phyloP scores from a whole-genome alignment of 208 protist genomes.

The Acanthamoeba divionensis region DNA sequence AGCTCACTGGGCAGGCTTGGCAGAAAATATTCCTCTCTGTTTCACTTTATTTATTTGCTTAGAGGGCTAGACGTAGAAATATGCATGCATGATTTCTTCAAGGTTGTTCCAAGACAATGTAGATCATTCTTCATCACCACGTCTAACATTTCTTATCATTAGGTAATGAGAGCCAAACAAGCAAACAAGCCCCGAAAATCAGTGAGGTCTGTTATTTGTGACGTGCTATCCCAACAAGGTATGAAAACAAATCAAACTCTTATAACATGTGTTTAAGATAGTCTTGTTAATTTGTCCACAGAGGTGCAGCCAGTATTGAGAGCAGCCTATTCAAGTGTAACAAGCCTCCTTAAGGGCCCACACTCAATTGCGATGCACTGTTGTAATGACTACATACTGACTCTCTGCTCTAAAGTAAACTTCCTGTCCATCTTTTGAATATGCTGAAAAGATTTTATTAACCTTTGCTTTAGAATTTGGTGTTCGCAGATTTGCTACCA shows the following conservation, averaged over 20 bases:
- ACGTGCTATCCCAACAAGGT: not conserved
- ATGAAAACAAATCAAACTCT: not conserved
- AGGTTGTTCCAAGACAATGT: no score
- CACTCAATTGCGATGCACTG: not conserved
- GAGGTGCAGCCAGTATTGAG: slow-evolving; percentile 34
- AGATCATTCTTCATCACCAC: no score
- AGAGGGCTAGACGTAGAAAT: no score
- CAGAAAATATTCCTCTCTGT: no score
- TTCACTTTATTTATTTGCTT: no score
- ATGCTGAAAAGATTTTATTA: not conserved
- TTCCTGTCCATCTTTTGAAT: not conserved
- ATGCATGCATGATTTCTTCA: no score
- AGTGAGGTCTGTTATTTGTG: not conserved
- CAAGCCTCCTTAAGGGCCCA: not conserved
- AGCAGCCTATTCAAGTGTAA: not conserved
- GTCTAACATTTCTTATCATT: no score
- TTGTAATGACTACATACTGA: not conserved
- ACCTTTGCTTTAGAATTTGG: not conserved
- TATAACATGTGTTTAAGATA: not conserved
- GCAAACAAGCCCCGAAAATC: slow-evolving; percentile 20
- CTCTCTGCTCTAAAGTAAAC: not conserved
- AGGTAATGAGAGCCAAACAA: not conserved
- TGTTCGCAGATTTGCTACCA: not conserved
- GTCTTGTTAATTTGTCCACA: not conserved
- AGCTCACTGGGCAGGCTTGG: no score